phyloP scores from a whole-genome alignment of 1,284 basidiomycete genomes.

The Mycosarcoma maydis region DNA sequence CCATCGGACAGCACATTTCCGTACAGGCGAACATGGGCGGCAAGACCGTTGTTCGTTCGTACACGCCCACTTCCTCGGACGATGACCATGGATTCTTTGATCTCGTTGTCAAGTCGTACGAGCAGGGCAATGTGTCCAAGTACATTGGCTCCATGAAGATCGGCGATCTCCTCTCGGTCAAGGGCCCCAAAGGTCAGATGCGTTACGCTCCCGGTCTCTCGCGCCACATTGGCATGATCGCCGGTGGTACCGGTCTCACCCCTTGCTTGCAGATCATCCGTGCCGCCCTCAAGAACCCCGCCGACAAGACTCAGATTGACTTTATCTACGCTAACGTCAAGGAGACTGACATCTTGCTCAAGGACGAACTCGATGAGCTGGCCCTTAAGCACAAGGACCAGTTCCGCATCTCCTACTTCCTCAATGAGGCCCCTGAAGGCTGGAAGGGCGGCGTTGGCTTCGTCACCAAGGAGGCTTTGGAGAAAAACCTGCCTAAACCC shows the following conservation, averaged over 20 bases:
- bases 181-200: slow-evolving; percentile 93
- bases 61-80: slow-evolving; percentile 93
- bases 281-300: slow-evolving; percentile 83
- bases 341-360: slow-evolving; percentile 73
- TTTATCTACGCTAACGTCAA: slow-evolving; percentile 95
- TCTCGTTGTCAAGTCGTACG: slow-evolving; percentile 96
- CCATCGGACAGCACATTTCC: slow-evolving; percentile 95
- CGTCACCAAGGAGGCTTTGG: slow-evolving; percentile 91
- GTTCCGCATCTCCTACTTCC: slow-evolving; percentile 85
- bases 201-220: slow-evolving; percentile 68
- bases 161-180: slow-evolving; percentile 80
- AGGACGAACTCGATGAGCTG: slow-evolving; percentile 84
- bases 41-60: slow-evolving; percentile 87
- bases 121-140: slow-evolving; percentile 93
- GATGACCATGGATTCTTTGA: slow-evolving; percentile 93
- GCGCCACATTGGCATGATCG: slow-evolving; percentile 86
- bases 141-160: slow-evolving; percentile 76
- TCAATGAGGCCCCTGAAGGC: slow-evolving; percentile 86
- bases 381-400: slow-evolving; percentile 73
- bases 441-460: slow-evolving; percentile 93
- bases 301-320: slow-evolving; percentile 85
- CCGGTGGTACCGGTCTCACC: slow-evolving; percentile 91
- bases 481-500: slow-evolving; percentile 69
- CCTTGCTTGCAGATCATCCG: slow-evolving; percentile 86
- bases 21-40: slow-evolving; percentile 89